phyloP scores from a whole-genome alignment of 225 moss, liverwort and hornwort genomes.

The Bryum argenteum region DNA sequence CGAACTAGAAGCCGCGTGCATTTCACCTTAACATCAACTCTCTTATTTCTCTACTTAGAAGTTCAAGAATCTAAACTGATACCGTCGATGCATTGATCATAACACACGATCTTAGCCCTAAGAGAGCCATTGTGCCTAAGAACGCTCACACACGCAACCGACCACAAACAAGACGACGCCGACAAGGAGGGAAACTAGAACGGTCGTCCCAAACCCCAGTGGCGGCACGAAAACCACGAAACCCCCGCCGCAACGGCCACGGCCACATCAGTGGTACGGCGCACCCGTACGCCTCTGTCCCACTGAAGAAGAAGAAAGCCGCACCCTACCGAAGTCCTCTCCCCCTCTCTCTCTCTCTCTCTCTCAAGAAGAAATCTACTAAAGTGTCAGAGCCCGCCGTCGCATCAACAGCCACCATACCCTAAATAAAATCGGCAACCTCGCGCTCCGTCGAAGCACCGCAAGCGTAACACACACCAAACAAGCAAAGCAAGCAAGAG shows the following conservation, averaged over 20 bases:
- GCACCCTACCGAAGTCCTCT: too few species aligned
- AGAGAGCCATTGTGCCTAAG: neutral
- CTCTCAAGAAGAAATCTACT: too few species aligned
- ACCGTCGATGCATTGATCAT: neutral
- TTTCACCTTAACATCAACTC: neutral
- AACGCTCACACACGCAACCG: neutral
- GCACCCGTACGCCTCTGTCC: neutral
- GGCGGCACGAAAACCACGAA: neutral
- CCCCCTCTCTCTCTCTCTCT: too few species aligned
- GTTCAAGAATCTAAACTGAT: neutral
- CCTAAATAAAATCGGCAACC: neutral
- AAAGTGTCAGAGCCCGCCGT: neutral
- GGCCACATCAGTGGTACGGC: neutral
- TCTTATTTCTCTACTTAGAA: neutral
- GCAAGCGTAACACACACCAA: neutral
- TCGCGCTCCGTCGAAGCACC: neutral
- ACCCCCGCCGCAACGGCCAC: slow-evolving; percentile 12
- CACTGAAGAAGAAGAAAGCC: neutral
- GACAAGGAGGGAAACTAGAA: neutral
- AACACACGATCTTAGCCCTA: slow-evolving; percentile 38
- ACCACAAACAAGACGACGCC: neutral
- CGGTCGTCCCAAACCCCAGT: slow-evolving; percentile 14
- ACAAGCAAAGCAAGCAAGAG: too few species aligned
- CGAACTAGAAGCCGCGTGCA: neutral
- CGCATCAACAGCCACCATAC: neutral